Percentiles rank a stretch among this genome's conserved stretches.
Conservation (phyloP, 441 rosid species). For the Adansonia rubrostipa region DNA sequence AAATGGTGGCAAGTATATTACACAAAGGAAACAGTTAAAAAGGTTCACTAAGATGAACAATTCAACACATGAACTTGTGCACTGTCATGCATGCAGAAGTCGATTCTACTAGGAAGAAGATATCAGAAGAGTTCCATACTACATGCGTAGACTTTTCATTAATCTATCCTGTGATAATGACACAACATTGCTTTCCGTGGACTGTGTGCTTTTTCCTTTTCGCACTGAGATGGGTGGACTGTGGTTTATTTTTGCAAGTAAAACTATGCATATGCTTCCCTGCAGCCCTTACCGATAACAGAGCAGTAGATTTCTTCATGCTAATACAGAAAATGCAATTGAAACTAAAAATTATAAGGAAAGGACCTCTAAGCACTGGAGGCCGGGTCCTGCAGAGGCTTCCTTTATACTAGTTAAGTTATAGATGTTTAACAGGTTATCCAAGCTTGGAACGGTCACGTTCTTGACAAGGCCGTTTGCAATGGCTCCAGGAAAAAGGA, state of each 20-base stretch:
- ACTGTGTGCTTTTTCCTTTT: background rate
- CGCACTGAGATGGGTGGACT: background rate
- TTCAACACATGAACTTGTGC: background rate
- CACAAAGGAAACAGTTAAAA: background rate
- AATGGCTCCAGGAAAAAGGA: constrained; percentile 87
- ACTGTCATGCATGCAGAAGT: background rate
- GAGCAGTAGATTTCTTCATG: constrained; percentile 6
- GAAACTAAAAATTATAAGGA: background rate
- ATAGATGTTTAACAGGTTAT: constrained; percentile 57
- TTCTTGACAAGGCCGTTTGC: constrained; percentile 56
- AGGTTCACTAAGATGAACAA: background rate
- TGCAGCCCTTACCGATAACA: background rate
- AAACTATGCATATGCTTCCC: background rate
- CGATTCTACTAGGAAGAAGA: background rate
- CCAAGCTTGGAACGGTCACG: constrained; percentile 78
- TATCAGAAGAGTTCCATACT: background rate
- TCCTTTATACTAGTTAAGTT: constrained; percentile 74
- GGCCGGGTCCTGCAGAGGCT: constrained; percentile 74
- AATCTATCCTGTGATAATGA: background rate
- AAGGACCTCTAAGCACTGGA: constrained; percentile 85
- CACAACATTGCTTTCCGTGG: background rate
- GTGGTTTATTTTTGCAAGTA: background rate
- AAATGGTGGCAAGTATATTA: background rate
- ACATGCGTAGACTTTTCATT: background rate
- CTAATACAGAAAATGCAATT: background rate